phyloP scores from a whole-genome alignment of 2,329 filamentous ascomycete species.

The Exophiala spinifera region DNA sequence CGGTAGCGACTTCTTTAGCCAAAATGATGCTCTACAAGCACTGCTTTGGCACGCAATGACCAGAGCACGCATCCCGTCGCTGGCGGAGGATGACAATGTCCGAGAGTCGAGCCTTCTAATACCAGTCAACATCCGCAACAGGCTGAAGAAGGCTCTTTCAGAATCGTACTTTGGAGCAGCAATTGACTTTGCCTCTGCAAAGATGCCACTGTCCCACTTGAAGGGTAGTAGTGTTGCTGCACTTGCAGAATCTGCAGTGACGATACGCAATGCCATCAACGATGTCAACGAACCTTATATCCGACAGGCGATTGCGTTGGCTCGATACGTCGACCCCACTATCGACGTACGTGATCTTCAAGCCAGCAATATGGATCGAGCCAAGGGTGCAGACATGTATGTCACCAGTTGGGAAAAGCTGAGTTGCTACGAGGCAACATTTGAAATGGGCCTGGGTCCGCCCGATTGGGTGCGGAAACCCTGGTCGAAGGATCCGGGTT shows the following conservation, averaged over 20 bases:
- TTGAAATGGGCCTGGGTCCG: slow-evolving; percentile 27
- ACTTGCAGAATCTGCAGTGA: slow-evolving; percentile 36
- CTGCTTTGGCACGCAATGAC: slow-evolving; percentile 37
- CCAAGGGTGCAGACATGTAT: slow-evolving; percentile 29
- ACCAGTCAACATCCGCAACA: slow-evolving; percentile 39
- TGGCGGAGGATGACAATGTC: slow-evolving; percentile 31
- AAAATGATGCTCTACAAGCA: slow-evolving; percentile 30
- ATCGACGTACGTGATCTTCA: slow-evolving; percentile 27
- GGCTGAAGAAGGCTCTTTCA: slow-evolving; percentile 37
- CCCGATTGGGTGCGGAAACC: slow-evolving; percentile 31
- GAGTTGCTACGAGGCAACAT: slow-evolving; percentile 22
- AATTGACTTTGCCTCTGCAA: slow-evolving; percentile 37
- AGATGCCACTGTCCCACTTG: slow-evolving; percentile 29
- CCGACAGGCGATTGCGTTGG: slow-evolving; percentile 26
- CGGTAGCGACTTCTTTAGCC: slow-evolving; percentile 12
- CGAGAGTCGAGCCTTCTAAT: slow-evolving; percentile 39
- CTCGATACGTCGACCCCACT: slow-evolving; percentile 18
- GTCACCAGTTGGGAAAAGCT: slow-evolving; percentile 29
- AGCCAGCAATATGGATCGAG: slow-evolving; percentile 29
- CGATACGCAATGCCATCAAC: slow-evolving; percentile 36
- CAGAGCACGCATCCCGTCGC: slow-evolving; percentile 33
- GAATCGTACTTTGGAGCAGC: slow-evolving; percentile 40
- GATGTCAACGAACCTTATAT: slow-evolving; percentile 34
- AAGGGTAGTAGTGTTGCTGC: slow-evolving; percentile 22
- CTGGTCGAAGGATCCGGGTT: slow-evolving; percentile 30